Percentiles rank a stretch among this genome's conserved stretches.
phyloP scores from a whole-genome alignment of 2,329 filamentous ascomycete genomes.

The Rosellinia necatrix region DNA sequence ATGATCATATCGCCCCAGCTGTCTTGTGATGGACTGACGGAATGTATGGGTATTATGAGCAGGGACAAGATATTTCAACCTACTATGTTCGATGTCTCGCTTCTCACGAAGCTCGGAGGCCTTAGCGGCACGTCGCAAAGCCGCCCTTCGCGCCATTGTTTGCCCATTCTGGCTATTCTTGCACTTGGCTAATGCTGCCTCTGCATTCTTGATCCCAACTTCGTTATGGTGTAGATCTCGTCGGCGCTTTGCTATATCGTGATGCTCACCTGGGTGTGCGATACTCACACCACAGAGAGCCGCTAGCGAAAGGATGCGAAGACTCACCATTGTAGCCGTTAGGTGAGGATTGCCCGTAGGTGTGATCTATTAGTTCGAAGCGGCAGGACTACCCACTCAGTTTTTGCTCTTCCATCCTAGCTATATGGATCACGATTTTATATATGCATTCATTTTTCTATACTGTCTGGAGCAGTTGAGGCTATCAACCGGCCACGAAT shows the following conservation, averaged over 20 bases:
- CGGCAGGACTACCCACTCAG: not conserved
- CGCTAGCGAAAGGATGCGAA: constrained; percentile 14
- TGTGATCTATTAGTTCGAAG: not conserved
- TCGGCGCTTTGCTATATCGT: constrained; percentile 33
- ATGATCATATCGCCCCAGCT: no score
- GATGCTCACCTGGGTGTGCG: constrained; percentile 46
- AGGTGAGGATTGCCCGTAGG: not conserved
- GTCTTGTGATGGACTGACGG: no score
- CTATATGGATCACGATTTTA: not conserved
- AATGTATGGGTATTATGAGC: no score
- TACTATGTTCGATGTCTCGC: constrained; percentile 34
- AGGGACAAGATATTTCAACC: not conserved
- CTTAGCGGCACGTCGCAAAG: constrained; percentile 41
- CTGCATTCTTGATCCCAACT: constrained; percentile 40
- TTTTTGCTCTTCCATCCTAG: not conserved
- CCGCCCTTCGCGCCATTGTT: constrained; percentile 42
- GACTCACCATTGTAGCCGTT: constrained; percentile 19
- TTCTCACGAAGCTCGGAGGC: constrained; percentile 43
- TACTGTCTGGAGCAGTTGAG: not conserved
- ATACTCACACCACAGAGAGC: constrained; percentile 26
- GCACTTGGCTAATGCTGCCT: constrained; percentile 44
- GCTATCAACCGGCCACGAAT: constrained; percentile 9
- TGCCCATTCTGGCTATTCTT: constrained; percentile 38
- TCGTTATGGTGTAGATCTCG: constrained; percentile 40
- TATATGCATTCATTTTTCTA: constrained; percentile 1